Conservation (phyloP, 2,329 filamentous ascomycete genomes). For the Amphichorda felina region DNA sequence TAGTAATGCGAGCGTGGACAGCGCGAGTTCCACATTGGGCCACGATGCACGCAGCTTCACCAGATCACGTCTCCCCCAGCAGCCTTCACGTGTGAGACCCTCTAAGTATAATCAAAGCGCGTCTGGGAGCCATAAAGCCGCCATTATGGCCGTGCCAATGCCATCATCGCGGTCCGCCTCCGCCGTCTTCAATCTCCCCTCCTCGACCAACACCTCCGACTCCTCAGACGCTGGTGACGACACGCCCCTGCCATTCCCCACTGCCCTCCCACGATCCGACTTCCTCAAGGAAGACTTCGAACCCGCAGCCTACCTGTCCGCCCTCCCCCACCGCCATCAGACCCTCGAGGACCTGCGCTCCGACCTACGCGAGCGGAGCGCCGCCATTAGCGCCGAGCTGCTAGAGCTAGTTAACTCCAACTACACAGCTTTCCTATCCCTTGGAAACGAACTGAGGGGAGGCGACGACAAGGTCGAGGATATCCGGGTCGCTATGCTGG, state of each 20-base stretch:
- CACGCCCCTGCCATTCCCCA: constrained; percentile 74
- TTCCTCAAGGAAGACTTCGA: constrained; percentile 73
- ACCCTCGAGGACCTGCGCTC: constrained; percentile 86
- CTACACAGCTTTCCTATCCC: constrained; percentile 78
- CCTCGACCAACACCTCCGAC: constrained; percentile 11
- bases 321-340: constrained; percentile 78
- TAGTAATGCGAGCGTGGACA: too few relatives aligned
- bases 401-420: constrained; percentile 92
- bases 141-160: constrained; percentile 8
- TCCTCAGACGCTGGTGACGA: constrained; percentile 38
- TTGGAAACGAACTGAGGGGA: constrained; percentile 71
- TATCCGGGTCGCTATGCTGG: constrained; percentile 74
- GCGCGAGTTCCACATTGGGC: too few relatives aligned
- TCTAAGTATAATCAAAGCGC: too few relatives aligned
- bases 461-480: constrained; percentile 90
- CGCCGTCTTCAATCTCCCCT: constrained; percentile 13
- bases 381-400: constrained; percentile 72
- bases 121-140: neutral
- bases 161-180: neutral
- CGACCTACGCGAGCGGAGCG: constrained; percentile 72
- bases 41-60: too few relatives aligned
- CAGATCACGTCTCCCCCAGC: too few relatives aligned
- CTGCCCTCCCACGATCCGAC: constrained; percentile 68
- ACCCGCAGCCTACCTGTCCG: constrained; percentile 68
- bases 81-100: too few relatives aligned